phyloP scores from a whole-genome alignment of 805 yeast genomes.

The Lachancea lanzarotensis region DNA sequence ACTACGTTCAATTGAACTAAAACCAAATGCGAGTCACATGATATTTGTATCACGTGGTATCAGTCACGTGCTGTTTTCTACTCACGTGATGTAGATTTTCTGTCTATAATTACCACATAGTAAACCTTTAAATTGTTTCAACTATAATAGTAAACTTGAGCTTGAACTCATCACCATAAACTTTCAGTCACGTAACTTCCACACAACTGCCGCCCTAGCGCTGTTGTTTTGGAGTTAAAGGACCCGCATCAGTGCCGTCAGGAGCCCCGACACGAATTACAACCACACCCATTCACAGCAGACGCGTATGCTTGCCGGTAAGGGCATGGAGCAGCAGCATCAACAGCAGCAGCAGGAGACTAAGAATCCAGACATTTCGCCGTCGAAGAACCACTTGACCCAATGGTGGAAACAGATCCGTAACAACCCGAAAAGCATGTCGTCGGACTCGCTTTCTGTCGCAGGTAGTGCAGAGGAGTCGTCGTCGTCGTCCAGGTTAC shows the following conservation, averaged over 20 bases:
- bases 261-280: background rate
- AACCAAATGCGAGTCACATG: no score
- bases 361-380: constrained; percentile 9
- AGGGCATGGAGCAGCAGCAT: constrained; percentile 5
- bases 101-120: no score
- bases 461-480: background rate
- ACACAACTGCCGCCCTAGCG: no score
- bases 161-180: no score
- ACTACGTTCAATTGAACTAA: constrained; percentile 73
- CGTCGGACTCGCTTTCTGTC: constrained; percentile 24
- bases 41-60: background rate
- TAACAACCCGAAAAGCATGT: constrained; percentile 30
- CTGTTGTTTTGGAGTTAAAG: no score
- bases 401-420: constrained; percentile 29
- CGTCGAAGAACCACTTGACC: constrained; percentile 19
- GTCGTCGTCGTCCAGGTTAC: background rate
- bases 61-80: no score
- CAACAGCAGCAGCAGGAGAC: no score
- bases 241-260: no score
- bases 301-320: background rate
- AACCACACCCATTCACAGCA: background rate
- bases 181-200: no score
- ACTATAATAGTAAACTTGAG: no score
- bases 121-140: background rate
- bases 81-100: no score